phyloP scores from a whole-genome alignment of 2,329 filamentous ascomycete genomes.

The Penicillium paneum region DNA sequence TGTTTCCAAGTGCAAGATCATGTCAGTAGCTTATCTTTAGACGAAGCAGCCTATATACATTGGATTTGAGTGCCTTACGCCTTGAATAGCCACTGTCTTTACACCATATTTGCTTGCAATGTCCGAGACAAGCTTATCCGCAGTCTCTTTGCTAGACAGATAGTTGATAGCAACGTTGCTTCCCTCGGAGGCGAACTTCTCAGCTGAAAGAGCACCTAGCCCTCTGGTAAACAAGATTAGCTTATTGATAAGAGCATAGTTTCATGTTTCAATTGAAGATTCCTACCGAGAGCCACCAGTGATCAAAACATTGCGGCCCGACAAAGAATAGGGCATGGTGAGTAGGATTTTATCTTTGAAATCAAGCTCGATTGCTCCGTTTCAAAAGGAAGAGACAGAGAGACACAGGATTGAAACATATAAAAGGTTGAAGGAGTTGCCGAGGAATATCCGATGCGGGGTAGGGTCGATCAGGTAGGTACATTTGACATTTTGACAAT shows the following conservation, averaged over 20 bases:
- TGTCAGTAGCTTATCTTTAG: constrained; percentile 5
- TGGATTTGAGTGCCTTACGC: constrained; percentile 43
- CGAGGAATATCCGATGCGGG: not conserved
- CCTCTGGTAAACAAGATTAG: constrained; percentile 51
- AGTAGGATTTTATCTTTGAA: not conserved
- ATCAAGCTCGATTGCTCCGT: not conserved
- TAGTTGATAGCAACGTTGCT: constrained; percentile 74
- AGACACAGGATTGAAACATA: not conserved
- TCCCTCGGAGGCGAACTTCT: constrained; percentile 65
- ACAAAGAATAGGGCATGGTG: constrained; percentile 61
- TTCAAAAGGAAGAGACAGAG: not conserved
- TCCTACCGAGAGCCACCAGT: constrained; percentile 62
- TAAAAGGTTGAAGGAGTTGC: not conserved
- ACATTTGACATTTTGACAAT: not conserved
- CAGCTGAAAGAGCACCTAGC: constrained; percentile 65
- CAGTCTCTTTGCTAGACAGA: constrained; percentile 58
- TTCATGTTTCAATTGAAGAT: not conserved
- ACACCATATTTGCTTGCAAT: constrained; percentile 52
- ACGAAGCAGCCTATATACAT: not conserved
- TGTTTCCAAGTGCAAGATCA: constrained; percentile 23
- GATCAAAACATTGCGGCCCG: constrained; percentile 60
- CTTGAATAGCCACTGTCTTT: constrained; percentile 58
- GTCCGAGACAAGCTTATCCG: constrained; percentile 56
- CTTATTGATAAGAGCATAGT: not conserved
- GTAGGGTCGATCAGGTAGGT: not conserved